Percentiles rank a stretch among this genome's conserved stretches.
Conservation (phyloP, 345 rosid species). For the Bruguiera parviflora region DNA sequence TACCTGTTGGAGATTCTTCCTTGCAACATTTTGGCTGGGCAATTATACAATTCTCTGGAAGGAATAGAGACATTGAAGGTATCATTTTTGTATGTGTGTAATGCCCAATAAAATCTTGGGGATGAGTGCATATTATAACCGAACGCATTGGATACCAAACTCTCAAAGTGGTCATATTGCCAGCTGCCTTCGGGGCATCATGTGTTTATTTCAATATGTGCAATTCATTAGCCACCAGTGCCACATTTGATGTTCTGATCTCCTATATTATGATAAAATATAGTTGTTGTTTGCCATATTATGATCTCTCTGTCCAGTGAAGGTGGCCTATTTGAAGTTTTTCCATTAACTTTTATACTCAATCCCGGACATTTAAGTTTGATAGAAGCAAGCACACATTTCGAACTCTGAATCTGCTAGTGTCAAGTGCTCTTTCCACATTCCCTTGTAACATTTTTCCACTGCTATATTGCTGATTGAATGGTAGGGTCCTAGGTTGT, state of each 20-base stretch:
- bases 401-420: no score
- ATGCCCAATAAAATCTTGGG: no score
- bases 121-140: no score
- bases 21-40: slow-evolving; percentile 5
- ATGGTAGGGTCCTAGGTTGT: no score
- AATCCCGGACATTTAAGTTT: no score
- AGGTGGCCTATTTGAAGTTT: background rate
- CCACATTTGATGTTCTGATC: background rate
- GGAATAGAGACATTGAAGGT: background rate
- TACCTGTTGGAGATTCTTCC: background rate
- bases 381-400: no score
- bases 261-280: background rate
- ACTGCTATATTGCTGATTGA: no score
- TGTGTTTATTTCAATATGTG: background rate
- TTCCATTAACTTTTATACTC: background rate
- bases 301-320: no score
- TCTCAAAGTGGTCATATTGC: background rate
- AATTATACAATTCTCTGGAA: background rate
- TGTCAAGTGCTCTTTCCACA: no score
- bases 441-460: no score
- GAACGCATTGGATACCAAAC: background rate
- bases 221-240: background rate
- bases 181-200: background rate
- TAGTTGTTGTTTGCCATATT: background rate
- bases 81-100: background rate